phyloP scores from a whole-genome alignment of 176 grass and related monocot genomes.

The Poa pratensis region DNA sequence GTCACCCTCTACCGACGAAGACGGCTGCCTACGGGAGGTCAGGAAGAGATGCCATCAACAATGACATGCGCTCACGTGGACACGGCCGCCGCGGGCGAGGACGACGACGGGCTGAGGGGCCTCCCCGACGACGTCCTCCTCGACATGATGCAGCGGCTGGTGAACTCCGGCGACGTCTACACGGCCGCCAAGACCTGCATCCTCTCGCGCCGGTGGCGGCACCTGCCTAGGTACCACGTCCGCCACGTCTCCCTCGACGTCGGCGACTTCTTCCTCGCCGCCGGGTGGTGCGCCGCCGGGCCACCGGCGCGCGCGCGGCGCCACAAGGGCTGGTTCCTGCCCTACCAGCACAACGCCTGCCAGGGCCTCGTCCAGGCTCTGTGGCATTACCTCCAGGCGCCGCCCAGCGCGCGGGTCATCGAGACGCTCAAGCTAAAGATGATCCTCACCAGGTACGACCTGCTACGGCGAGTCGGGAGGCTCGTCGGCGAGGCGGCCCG shows the following conservation, averaged over 20 bases:
- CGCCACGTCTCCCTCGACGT: background rate
- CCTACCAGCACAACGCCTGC: background rate
- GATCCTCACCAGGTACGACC: background rate
- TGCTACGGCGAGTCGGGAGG: slow-evolving; percentile 4
- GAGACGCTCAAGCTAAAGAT: background rate
- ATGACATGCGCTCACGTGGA: background rate
- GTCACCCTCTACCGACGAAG: background rate
- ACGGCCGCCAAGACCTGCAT: slow-evolving; percentile 1
- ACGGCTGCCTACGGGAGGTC: background rate
- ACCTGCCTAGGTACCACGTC: slow-evolving; percentile 10
- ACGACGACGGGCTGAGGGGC: background rate
- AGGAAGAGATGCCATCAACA: background rate
- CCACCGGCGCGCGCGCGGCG: background rate
- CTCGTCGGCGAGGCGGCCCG: slow-evolving; percentile 2
- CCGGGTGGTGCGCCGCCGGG: background rate
- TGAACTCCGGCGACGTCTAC: background rate
- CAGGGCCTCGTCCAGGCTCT: background rate
- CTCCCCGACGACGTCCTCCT: slow-evolving; percentile 27
- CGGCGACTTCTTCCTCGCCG: background rate
- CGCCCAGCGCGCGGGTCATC: slow-evolving; percentile 6
- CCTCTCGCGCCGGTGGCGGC: background rate
- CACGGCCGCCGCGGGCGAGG: background rate
- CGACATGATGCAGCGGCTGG: background rate
- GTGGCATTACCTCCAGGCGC: background rate
- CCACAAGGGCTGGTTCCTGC: background rate